These are phyloP conservation scores for Cerioporus squamosus DNA, from an alignment of 1,284 basidiomycete genomes.

Conservation along the genomic window DNA sequence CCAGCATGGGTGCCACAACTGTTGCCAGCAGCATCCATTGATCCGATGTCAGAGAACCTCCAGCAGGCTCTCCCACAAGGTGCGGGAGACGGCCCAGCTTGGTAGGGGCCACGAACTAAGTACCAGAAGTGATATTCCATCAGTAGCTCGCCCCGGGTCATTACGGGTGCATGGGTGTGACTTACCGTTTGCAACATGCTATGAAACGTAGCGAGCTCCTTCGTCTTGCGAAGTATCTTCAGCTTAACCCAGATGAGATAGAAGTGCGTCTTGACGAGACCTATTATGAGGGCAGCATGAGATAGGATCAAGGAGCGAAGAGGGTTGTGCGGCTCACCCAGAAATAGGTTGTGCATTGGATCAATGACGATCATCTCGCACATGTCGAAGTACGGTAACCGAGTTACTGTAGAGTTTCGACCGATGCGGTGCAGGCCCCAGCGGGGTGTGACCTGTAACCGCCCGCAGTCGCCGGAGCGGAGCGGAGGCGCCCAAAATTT, in stretches of 20 bases:
- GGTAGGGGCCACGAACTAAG: slow-evolving; percentile 22
- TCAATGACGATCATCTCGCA: slow-evolving; percentile 31
- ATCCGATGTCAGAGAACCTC: slow-evolving; percentile 40
- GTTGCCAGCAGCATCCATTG: slow-evolving; percentile 36
- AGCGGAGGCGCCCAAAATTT: too few relatives aligned
- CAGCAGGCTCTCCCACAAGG: slow-evolving; percentile 37
- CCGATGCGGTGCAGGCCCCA: too few relatives aligned
- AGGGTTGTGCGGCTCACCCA: slow-evolving; percentile 20
- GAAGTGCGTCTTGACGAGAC: slow-evolving; percentile 38
- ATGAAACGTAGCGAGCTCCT: slow-evolving; percentile 32
- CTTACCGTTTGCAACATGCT: slow-evolving; percentile 27
- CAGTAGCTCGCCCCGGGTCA: too few relatives aligned
- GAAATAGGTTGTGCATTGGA: slow-evolving; percentile 37
- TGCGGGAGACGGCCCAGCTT: slow-evolving; percentile 33
- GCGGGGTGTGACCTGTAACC: too few relatives aligned
- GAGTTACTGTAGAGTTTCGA: too few relatives aligned
- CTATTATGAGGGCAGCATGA: slow-evolving; percentile 13
- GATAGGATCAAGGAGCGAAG: neutral
- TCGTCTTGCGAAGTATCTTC: slow-evolving; percentile 30
- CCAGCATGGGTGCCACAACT: slow-evolving; percentile 27
- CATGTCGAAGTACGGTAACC: slow-evolving; percentile 35
- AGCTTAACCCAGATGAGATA: slow-evolving; percentile 38
- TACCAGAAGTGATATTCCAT: neutral
- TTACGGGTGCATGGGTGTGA: too few relatives aligned
- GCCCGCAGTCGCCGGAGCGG: too few relatives aligned